These are phyloP conservation scores for Aethionema arabicum DNA, from an alignment of 345 rosid species.

Conservation along the genomic window DNA sequence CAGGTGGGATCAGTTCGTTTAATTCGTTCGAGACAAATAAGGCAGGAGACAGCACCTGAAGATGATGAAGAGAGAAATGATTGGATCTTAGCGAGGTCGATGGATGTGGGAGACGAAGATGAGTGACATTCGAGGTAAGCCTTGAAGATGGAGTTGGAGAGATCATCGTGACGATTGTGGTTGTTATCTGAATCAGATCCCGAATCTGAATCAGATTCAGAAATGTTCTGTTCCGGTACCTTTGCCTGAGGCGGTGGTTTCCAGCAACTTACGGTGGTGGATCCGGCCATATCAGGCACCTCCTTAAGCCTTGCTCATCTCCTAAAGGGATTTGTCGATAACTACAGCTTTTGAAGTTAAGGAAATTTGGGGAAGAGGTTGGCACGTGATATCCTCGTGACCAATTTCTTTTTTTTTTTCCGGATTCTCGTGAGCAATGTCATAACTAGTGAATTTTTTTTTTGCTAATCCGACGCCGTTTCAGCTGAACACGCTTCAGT, in stretches of 20 bases:
- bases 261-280: conserved; percentile 35
- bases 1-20: conserved; percentile 77
- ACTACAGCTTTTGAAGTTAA: not conserved
- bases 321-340: not conserved
- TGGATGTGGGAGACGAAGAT: conserved; percentile 42
- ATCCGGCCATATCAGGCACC: conserved; percentile 39
- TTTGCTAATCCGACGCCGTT: conserved; percentile 28
- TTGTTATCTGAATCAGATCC: conserved; percentile 39
- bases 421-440: too few species aligned
- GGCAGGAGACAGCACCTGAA: conserved; percentile 83
- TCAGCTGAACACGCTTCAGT: conserved; percentile 1
- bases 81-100: conserved; percentile 81
- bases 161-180: conserved; percentile 46
- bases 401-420: too few species aligned
- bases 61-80: conserved; percentile 81
- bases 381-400: conserved; percentile 23
- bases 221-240: conserved; percentile 6
- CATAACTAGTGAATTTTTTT: too few species aligned
- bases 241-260: conserved; percentile 34
- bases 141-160: conserved; percentile 74
- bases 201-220: conserved; percentile 61
- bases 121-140: conserved; percentile 70
- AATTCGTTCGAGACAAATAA: conserved; percentile 88
- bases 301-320: not conserved
- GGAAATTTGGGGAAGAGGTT: not conserved